Evolutionary conservation across 2,329 filamentous ascomycete genomes (phyloP).

Genomic region (Aureobasidium sp.): DNA sequence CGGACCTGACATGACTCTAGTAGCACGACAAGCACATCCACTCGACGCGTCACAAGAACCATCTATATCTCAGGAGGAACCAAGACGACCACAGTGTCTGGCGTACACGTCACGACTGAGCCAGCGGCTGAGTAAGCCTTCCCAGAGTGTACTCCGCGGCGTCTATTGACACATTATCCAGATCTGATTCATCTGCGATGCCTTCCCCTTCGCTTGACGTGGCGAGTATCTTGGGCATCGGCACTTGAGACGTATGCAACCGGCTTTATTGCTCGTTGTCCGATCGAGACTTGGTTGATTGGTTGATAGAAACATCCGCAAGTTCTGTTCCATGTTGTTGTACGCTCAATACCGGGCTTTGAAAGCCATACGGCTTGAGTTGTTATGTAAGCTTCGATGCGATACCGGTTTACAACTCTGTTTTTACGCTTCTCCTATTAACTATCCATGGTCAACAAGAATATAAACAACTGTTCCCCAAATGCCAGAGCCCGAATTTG

Average conservation of each 20-base stretch:
- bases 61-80: slow-evolving; percentile 11
- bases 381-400: neutral
- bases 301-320: neutral
- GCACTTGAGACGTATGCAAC: neutral
- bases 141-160: neutral
- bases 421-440: neutral
- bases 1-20: neutral
- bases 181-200: neutral
- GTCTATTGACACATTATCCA: neutral
- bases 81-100: neutral
- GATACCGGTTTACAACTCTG: no score
- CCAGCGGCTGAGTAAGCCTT: neutral
- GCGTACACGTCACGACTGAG: neutral
- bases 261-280: neutral
- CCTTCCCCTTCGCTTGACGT: neutral
- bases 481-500: neutral
- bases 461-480: neutral
- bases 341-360: no score
- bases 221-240: slow-evolving; percentile 5
- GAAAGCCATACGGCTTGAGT: neutral
- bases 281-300: neutral
- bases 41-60: slow-evolving; percentile 15
- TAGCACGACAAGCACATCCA: slow-evolving; percentile 16
- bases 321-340: neutral
- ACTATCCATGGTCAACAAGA: neutral